Evolutionary conservation across 108 stramenopile species (phyloP), one percentile per base, ranked within the genome.

Genomic region (Pseudonitzschia multistriata): DNA sequence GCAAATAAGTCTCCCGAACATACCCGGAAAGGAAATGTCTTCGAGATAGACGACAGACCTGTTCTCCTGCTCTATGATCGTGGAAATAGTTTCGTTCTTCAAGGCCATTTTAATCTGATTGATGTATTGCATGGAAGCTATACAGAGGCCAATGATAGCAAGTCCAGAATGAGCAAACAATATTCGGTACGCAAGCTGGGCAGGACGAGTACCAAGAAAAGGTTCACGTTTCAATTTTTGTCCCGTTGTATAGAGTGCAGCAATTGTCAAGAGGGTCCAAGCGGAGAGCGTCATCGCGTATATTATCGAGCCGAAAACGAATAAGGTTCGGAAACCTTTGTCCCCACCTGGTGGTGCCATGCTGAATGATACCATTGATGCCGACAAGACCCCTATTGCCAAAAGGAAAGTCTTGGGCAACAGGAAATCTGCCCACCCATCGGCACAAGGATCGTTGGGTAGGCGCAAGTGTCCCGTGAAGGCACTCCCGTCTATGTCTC

Each of bases 131-230:
- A 60, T 42, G 66, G 77, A 77, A 5, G 70, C 57, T 1, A 81
- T 47, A 24, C 65, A 13, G 8, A 83, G 52, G 17, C 68, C 81
- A 2, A 49, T 53, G 53, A 83, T 63, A 22, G 71, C 81, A 0
- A 85, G 75, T 0, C 73, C 48, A 5, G 80, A 36, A 30, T 80
- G 80, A n/a, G 70, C 69, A 24, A 74, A 55, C 3, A 82, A 31
- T 31, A 88, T 82, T 52, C 92, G 83, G 60, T 78, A 88, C 5
- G 89, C 78, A 21, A 93, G 83, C 70, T 93, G 92, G n/a, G 87
- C 87, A 24, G 88, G 87, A 27, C 92, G 65, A 19, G 92, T 93
- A 52, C 79, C 80, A n/a, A 93, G 75, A 66, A 93, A 93, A 4
- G 85, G 86, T 68, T 93, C 86, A 40, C 71, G 66, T 29, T 71